Base-by-base conservation (phyloP, 2,329 filamentous ascomycete species). In the Dothistroma septosporum region DNA sequence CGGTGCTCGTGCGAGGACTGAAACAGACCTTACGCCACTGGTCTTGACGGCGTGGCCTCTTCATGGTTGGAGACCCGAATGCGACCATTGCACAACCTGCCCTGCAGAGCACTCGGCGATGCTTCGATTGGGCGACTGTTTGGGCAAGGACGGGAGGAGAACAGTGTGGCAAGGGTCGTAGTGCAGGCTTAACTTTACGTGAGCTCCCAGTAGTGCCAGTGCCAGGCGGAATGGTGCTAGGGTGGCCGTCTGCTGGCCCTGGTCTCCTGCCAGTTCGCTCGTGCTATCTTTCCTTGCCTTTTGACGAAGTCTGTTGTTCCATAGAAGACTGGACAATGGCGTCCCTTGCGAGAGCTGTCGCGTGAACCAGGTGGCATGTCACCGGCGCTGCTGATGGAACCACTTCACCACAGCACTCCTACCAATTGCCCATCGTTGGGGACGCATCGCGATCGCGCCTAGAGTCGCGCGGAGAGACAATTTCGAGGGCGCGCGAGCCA, bases 401-500 rank as follows among this genome's bases (percentile, higher is more conserved):
- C 33, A 44, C 32, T 44, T 50, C 37, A 60, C 61, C 47, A 65
- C 59, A 53, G 41, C 49, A 48, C 35, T 24, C 47, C 22, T 16
- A 28, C 32, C 55, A 31, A 49, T 49, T 49, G 53, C 49, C 22
- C 33, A 24, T 37, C 33, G 49, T 55, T 59, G 58, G 55, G 57
- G 46, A 33, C 31, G 50, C 0, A 53, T 1, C 28, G 31, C 50
- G 50, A 53, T 1, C 28, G 31, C 50, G 50, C 50, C 32, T 60
- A 55, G 52, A 46, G 24, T 22, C n/a, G 24, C 8, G 28, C 50
- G 50, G 50, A 55, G 46, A 14, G 32, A 44, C 35, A 22, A 41
- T 28, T 58, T 55, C 56, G 59, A 50, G n/a, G 10, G 37, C 60
- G 60, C 65, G 60, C 64, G 58, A 31, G 61, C 59, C 58, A 97